These are phyloP conservation scores for Dryas octopetala DNA, from an alignment of 306 rosid species.

Conservation along the genomic window DNA sequence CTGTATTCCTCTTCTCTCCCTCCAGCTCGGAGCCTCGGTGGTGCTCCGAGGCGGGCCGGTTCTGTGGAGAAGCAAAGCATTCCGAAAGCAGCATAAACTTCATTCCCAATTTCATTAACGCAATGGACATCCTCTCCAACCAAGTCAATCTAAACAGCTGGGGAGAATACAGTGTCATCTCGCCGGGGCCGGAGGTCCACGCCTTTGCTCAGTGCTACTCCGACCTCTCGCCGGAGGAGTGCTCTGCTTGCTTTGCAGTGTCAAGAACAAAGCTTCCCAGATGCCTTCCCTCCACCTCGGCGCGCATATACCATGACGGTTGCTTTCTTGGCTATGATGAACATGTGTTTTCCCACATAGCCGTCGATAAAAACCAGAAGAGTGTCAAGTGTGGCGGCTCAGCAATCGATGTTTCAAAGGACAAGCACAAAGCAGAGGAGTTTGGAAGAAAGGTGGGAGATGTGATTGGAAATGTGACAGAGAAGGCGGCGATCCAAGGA, in stretches of 20 bases:
- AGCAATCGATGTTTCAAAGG: background rate
- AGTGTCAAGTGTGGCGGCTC: slow-evolving; percentile 21
- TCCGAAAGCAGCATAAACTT: background rate
- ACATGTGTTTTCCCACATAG: slow-evolving; percentile 32
- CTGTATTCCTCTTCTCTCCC: background rate
- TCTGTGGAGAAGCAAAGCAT: slow-evolving; percentile 30
- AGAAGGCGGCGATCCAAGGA: slow-evolving; percentile 10
- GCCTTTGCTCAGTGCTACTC: slow-evolving; percentile 45
- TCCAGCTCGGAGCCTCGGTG: background rate
- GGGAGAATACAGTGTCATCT: slow-evolving; percentile 17
- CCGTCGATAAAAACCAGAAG: slow-evolving; percentile 14
- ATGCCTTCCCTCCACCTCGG: slow-evolving; percentile 43
- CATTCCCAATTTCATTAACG: slow-evolving; percentile 16
- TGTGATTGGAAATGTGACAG: slow-evolving; percentile 34
- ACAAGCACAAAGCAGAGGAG: background rate
- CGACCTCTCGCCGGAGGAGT: slow-evolving; percentile 32
- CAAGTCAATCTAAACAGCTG: slow-evolving; percentile 22
- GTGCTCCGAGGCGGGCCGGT: slow-evolving; percentile 10
- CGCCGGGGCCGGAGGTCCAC: slow-evolving; percentile 21
- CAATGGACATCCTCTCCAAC: slow-evolving; percentile 32
- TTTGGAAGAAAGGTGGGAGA: slow-evolving; percentile 11
- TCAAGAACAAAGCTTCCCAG: slow-evolving; percentile 27
- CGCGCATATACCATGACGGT: slow-evolving; percentile 46
- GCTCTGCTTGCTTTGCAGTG: slow-evolving; percentile 37
- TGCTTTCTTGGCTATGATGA: slow-evolving; percentile 57